These are phyloP conservation scores for Aspergillus saccharolyticus DNA, from an alignment of 495 filamentous ascomycete species.

Conservation along the genomic window DNA sequence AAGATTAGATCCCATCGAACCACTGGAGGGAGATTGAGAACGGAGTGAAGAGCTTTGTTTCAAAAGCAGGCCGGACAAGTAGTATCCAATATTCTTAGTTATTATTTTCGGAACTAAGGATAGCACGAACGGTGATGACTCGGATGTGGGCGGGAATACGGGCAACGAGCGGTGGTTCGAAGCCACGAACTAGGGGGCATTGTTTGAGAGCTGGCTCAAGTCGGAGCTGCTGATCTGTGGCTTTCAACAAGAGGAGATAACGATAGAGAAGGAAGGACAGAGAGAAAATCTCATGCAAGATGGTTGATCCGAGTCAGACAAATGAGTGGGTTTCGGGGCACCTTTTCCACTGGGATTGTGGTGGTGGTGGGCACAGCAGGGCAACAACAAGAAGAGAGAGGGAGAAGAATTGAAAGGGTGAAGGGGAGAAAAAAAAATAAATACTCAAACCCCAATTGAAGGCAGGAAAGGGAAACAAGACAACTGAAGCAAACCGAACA, in stretches of 20 bases:
- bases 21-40: conserved; percentile 9
- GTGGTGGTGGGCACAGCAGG: background rate
- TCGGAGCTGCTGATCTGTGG: background rate
- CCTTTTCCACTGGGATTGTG: background rate
- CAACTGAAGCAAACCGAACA: background rate
- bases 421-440: background rate
- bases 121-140: background rate
- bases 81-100: background rate
- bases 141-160: no score
- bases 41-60: conserved; percentile 6
- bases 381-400: background rate
- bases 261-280: background rate
- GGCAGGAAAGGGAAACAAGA: background rate
- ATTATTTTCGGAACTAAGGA: background rate
- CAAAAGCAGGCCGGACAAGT: conserved; percentile 4
- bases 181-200: background rate
- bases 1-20: conserved; percentile 12
- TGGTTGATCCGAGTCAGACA: background rate
- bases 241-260: background rate
- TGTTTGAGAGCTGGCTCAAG: background rate
- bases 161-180: background rate
- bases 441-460: no score
- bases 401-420: background rate
- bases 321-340: background rate
- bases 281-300: no score